These are phyloP conservation scores for Penicillium polonicum DNA, from an alignment of 2,329 filamentous ascomycete genomes.

Conservation along the genomic window DNA sequence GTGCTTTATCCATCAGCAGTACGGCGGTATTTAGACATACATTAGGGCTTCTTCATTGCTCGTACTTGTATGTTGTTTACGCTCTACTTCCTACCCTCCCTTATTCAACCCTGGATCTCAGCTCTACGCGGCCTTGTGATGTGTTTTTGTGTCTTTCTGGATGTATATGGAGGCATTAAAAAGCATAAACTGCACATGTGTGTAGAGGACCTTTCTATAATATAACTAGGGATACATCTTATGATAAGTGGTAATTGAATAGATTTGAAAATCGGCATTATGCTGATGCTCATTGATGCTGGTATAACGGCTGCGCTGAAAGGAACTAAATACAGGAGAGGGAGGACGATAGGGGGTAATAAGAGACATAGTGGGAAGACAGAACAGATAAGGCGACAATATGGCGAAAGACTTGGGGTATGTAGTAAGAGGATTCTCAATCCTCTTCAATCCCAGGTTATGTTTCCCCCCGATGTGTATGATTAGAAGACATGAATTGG, in stretches of 20 bases:
- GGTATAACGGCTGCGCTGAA: constrained; percentile 31
- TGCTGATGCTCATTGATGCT: constrained; percentile 29
- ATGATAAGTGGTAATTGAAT: constrained; percentile 1
- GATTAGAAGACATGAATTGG: constrained; percentile 9
- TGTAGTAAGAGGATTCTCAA: constrained; percentile 1
- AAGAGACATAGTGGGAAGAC: constrained; percentile 7
- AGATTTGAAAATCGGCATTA: constrained; percentile 24
- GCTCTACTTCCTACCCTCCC: neutral
- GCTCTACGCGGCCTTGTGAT: no score
- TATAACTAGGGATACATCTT: neutral
- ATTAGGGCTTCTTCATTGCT: neutral
- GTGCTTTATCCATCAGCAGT: neutral
- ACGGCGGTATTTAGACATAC: neutral
- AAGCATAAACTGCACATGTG: no score
- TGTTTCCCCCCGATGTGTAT: constrained; percentile 8
- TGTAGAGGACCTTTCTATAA: no score
- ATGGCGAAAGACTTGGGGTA: constrained; percentile 1
- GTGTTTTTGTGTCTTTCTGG: no score
- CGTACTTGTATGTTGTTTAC: neutral
- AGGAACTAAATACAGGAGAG: constrained; percentile 25
- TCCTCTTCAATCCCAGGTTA: constrained; percentile 4
- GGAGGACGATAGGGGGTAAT: constrained; percentile 8
- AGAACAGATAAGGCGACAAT: constrained; percentile 13
- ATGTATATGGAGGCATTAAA: no score
- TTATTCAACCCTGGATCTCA: neutral